phyloP scores from a whole-genome alignment of 345 rosid genomes.

The Eucalyptus sp. region DNA sequence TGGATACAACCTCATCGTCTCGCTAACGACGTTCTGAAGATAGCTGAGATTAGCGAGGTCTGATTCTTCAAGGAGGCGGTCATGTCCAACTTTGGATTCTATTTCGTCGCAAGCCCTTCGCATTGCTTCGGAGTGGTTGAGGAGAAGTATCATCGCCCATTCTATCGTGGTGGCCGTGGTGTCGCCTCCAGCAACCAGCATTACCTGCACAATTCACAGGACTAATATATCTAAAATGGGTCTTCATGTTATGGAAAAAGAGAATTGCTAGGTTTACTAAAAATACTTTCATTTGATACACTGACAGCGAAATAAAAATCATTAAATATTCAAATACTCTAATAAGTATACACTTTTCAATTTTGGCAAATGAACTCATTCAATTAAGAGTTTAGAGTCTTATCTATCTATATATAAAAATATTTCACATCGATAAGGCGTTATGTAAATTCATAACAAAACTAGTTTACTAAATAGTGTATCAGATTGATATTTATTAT shows the following conservation, averaged over 20 bases:
- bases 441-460: background rate
- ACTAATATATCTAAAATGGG: background rate
- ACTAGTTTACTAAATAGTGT: background rate
- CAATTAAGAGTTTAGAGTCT: background rate
- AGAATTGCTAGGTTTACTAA: background rate
- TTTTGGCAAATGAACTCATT: background rate
- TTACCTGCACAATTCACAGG: background rate
- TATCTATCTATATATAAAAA: background rate
- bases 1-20: constrained; percentile 6
- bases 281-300: background rate
- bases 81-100: background rate
- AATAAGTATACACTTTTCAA: background rate
- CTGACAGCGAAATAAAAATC: background rate
- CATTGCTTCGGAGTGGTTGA: background rate
- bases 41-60: background rate
- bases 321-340: background rate
- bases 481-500: background rate
- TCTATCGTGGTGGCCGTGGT: background rate
- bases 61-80: background rate
- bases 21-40: constrained; percentile 2
- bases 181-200: background rate
- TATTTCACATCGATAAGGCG: background rate
- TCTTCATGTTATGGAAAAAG: background rate
- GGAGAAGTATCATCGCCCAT: background rate
- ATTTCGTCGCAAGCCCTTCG: background rate